A percentile compares a stretch with the other conserved stretches of the same genome.
These are phyloP conservation scores for Mortierella sp. DNA, from an alignment of 371 early-diverging fungal genomes.

Conservation along the genomic window DNA sequence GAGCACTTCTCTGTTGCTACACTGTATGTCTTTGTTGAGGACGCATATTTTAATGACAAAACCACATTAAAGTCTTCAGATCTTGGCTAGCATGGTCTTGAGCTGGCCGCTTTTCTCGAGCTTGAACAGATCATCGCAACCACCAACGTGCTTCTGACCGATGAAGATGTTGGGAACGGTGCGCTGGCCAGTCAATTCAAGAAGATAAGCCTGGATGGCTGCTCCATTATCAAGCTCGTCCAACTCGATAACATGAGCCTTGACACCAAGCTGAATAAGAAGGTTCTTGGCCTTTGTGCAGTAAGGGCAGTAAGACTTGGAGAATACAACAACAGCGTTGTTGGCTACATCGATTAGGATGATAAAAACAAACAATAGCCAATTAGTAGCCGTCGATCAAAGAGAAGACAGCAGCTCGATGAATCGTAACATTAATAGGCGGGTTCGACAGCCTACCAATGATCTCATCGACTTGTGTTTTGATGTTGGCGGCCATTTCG, in stretches of 20 bases:
- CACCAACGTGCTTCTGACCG: constrained; percentile 84
- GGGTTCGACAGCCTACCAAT: constrained; percentile 23
- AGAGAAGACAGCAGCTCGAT: no score
- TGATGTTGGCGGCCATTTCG: constrained; percentile 45
- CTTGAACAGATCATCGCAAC: constrained; percentile 77
- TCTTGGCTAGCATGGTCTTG: constrained; percentile 53
- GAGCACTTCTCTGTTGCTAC: no score
- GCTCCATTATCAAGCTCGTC: constrained; percentile 73
- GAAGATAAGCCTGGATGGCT: constrained; percentile 81
- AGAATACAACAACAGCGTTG: constrained; percentile 70
- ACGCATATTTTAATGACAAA: no score
- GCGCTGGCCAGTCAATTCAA: constrained; percentile 78
- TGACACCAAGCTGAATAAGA: constrained; percentile 62
- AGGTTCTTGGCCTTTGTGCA: constrained; percentile 79
- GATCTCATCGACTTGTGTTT: constrained; percentile 40
- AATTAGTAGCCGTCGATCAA: no score
- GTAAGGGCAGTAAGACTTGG: constrained; percentile 90
- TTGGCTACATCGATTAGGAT: constrained; percentile 1
- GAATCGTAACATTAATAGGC: no score
- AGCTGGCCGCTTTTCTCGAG: constrained; percentile 69
- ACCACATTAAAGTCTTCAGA: constrained; percentile 5
- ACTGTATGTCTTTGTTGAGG: no score
- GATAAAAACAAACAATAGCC: not conserved
- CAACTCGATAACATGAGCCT: constrained; percentile 71
- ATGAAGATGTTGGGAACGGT: constrained; percentile 96